phyloP scores from a whole-genome alignment of 2,329 filamentous ascomycete species.

The Penicillium frequentans region DNA sequence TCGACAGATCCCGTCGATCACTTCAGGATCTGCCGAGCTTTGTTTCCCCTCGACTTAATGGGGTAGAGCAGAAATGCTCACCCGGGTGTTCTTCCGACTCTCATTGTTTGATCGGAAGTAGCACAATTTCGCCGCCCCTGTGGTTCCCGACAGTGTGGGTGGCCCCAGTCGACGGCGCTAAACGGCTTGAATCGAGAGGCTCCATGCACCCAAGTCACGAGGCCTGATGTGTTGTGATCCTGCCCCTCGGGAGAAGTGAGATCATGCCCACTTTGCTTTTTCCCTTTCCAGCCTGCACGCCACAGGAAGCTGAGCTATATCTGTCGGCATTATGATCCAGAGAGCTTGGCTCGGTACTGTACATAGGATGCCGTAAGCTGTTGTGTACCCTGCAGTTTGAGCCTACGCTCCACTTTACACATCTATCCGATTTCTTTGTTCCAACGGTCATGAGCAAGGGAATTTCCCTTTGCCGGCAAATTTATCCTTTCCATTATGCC shows the following conservation, averaged over 20 bases:
- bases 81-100: not conserved
- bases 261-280: not conserved
- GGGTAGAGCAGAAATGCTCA: not conserved
- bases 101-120: constrained; percentile 9
- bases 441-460: not conserved
- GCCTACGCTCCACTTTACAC: constrained; percentile 1
- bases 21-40: constrained; percentile 30
- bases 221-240: constrained; percentile 4
- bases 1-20: constrained; percentile 41
- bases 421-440: not conserved
- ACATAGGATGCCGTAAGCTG: not conserved
- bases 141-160: constrained; percentile 16
- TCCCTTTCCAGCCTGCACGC: not conserved
- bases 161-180: constrained; percentile 19
- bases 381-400: not conserved
- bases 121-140: not conserved
- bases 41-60: constrained; percentile 11
- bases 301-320: not conserved
- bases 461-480: not conserved
- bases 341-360: not conserved
- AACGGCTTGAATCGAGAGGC: constrained; percentile 19
- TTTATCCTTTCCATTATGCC: not conserved
- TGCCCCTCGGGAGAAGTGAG: not conserved
- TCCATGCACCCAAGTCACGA: constrained; percentile 25
- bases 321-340: not conserved